Evolutionary conservation across 768 basidiomycete species (phyloP).

Genomic region (Tricholoma hemisulphureum): DNA sequence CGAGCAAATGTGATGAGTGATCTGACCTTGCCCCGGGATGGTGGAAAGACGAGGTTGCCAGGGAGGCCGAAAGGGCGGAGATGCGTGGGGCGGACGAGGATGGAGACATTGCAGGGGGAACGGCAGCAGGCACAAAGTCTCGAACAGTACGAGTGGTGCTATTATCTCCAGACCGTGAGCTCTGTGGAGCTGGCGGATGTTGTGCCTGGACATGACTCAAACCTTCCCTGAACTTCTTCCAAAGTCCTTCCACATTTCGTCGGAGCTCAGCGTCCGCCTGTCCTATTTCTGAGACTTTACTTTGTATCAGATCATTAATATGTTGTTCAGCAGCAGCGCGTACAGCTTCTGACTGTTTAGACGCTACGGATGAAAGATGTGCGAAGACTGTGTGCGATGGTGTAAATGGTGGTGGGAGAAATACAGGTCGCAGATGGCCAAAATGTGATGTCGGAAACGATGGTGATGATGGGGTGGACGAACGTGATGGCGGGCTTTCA

Average conservation of each 20-base stretch:
- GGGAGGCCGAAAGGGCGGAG: conserved; percentile 71
- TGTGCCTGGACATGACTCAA: conserved; percentile 41
- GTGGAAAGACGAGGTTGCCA: conserved; percentile 58
- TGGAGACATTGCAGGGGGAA: conserved; percentile 36
- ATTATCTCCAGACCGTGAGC: conserved; percentile 18
- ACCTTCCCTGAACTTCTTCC: conserved; percentile 56
- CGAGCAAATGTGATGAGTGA: conserved; percentile 12
- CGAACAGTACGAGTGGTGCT: conserved; percentile 36
- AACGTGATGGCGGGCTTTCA: conserved; percentile 22
- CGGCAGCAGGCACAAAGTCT: conserved; percentile 54
- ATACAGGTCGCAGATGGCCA: conserved; percentile 55
- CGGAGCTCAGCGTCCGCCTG: conserved; percentile 52
- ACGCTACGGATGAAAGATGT: conserved; percentile 60
- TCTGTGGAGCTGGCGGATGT: conserved; percentile 24
- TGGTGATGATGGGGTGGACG: conserved; percentile 26
- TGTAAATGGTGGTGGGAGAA: conserved; percentile 74
- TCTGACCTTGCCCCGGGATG: conserved; percentile 40
- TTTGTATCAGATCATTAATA: conserved; percentile 49
- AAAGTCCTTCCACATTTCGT: conserved; percentile 59
- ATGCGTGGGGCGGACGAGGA: conserved; percentile 39
- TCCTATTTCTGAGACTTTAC: conserved; percentile 57
- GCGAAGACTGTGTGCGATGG: conserved; percentile 71
- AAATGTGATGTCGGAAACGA: conserved; percentile 40
- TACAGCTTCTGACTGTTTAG: conserved; percentile 49
- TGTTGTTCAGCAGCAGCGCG: conserved; percentile 59